Conservation (phyloP, 2,329 filamentous ascomycete genomes). For the Xylariaceae sp. region DNA sequence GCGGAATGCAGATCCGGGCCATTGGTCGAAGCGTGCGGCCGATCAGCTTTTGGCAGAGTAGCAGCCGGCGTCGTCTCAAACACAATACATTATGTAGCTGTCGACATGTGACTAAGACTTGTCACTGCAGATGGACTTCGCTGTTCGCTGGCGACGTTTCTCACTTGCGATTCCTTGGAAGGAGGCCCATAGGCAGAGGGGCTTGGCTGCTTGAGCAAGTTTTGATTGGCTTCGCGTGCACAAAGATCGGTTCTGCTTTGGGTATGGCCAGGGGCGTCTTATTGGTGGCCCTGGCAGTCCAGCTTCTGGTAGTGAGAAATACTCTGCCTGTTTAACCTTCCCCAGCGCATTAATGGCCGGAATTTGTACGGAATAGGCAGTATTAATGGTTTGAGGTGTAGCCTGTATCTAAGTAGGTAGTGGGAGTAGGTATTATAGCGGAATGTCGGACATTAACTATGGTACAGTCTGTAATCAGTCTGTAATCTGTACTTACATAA, state of each 20-base stretch:
- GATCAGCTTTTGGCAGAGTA: neutral
- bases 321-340: neutral
- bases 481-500: too few species aligned
- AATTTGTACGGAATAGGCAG: neutral
- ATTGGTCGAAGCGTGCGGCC: constrained; percentile 2
- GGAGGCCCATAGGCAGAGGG: constrained; percentile 27
- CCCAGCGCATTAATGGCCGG: neutral
- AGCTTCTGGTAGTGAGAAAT: neutral
- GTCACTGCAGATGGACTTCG: constrained; percentile 10
- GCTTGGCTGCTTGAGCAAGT: constrained; percentile 38
- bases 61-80: constrained; percentile 4
- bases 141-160: constrained; percentile 11
- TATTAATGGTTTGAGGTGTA: too few species aligned
- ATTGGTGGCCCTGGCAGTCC: constrained; percentile 17
- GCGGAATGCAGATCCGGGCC: constrained; percentile 1
- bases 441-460: too few species aligned
- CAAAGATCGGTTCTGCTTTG: constrained; percentile 24
- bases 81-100: neutral
- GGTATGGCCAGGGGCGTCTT: constrained; percentile 14
- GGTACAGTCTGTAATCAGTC: too few species aligned
- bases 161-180: neutral
- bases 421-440: too few species aligned
- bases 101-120: constrained; percentile 5
- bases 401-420: too few species aligned
- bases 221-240: constrained; percentile 37